These are phyloP conservation scores for Prunus kanzakura DNA, from an alignment of 306 rosid genomes.

Conservation along the genomic window DNA sequence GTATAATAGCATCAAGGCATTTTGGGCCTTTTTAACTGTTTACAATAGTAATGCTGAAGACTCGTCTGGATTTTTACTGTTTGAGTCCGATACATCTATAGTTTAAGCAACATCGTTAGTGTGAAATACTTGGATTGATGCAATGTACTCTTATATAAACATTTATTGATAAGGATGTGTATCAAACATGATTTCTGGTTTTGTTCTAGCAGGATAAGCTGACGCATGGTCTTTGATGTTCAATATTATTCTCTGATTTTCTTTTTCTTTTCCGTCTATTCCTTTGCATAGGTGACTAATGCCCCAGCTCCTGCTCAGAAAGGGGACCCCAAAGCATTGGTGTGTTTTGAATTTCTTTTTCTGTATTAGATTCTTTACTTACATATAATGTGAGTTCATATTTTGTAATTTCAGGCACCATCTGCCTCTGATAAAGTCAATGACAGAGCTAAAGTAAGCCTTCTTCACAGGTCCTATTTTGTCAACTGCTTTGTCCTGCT, in stretches of 20 bases:
- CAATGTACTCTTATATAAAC: not conserved
- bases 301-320: not conserved
- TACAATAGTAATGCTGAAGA: not conserved
- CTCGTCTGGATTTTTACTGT: not conserved
- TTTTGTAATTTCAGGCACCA: constrained; percentile 42
- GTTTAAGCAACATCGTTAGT: not conserved
- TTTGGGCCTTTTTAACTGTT: not conserved
- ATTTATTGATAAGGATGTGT: not conserved
- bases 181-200: not conserved
- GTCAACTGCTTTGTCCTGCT: not conserved
- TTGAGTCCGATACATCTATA: not conserved
- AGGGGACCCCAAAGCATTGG: constrained; percentile 2
- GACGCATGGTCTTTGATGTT: not conserved
- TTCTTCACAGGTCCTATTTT: not conserved
- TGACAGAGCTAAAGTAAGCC: constrained; percentile 56
- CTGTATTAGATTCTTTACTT: not conserved
- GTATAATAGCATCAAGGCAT: constrained; percentile 4
- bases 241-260: not conserved
- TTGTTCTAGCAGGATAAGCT: not conserved
- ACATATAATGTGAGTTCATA: constrained; percentile 3
- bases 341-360: not conserved
- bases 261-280: not conserved
- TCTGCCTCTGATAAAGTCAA: constrained; percentile 25
- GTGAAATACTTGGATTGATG: constrained; percentile 3
- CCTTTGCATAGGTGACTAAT: not conserved